Evolutionary conservation across 139 green algal genomes (phyloP), one percentile per base, ranked within the genome.

Genomic region (Tetradesmus obliquus): DNA sequence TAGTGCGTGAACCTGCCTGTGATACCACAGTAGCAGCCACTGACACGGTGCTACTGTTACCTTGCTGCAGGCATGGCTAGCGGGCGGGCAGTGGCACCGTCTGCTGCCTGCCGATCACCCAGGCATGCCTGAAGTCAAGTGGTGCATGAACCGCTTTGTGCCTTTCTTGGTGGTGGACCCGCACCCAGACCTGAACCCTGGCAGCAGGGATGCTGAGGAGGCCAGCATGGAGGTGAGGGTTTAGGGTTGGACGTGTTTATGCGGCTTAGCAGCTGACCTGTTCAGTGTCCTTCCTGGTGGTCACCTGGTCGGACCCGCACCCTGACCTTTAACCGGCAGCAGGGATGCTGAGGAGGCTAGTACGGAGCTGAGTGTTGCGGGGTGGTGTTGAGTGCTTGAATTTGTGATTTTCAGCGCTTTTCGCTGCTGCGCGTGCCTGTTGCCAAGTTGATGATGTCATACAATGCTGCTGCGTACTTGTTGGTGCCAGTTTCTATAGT

Each of bases 91-190:
- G 55, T 96, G 95, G 92, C n/a, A 95, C 32, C 53, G 88, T 53
- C 95, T 99, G 69, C 83, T 98, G 20, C 91, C 93, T 2, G 87
- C 92, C 0, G 93, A 90, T 0, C 94, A 97, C 82, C 93, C 93
- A 0, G 97, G 97, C 45, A 92, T 98, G 83, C 81, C 95, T 22
- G 97, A 99, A 88, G 94, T 97, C 83, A 99, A 99, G 94, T 99
- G 97, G 97, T 97, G 84, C 85, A 82, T 88, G 62, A 91, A 91
- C 84, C 55, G 94, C 6, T 98, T 99, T 92, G 92, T 92, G 79
- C 95, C 97, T 5, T 98, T 96, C 89, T 91, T 99, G 5, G 95
- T 96, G 80, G 94, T 99, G 3, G 93, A 95, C 57, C 97, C 97
- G 0, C 51, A 96, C 88, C 90, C 91, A 1, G 89, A 93, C 76